Evolutionary conservation across 345 rosid species (phyloP).

Genomic region (Schrenkiella parvula): DNA sequence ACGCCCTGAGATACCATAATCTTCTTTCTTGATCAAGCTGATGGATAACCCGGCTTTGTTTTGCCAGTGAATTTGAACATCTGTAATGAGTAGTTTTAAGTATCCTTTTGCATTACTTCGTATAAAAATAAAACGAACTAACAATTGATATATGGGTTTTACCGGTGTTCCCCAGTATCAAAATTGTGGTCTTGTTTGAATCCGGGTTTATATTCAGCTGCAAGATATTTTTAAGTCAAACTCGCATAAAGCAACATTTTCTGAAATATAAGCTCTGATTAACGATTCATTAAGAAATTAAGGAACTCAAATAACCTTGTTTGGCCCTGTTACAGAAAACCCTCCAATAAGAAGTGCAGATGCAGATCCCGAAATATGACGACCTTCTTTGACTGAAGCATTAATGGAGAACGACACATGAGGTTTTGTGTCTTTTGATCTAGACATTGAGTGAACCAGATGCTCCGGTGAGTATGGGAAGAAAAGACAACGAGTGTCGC

Average conservation of each 20-base stretch:
- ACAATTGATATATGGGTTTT: conserved; percentile 1
- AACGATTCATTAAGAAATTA: neutral
- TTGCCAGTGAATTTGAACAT: conserved; percentile 64
- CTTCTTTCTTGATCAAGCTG: conserved; percentile 50
- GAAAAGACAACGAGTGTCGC: conserved; percentile 66
- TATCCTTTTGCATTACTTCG: neutral
- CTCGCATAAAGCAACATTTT: conserved; percentile 3
- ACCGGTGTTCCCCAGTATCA: conserved; percentile 83
- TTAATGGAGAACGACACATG: conserved; percentile 54
- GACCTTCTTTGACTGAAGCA: conserved; percentile 55
- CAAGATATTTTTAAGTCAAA: conserved; percentile 29
- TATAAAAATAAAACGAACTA: neutral
- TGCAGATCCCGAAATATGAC: conserved; percentile 65
- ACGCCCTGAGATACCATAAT: conserved; percentile 54
- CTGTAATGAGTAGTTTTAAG: conserved; percentile 36
- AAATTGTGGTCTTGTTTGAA: conserved; percentile 55
- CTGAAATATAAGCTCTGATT: conserved; percentile 2
- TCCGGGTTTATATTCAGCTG: conserved; percentile 64
- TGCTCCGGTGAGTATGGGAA: conserved; percentile 90
- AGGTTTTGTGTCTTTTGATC: conserved; percentile 49
- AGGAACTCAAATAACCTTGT: conserved; percentile 47
- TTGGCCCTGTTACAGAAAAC: conserved; percentile 64
- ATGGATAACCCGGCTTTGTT: conserved; percentile 41
- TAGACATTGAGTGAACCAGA: conserved; percentile 54
- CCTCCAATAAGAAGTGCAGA: conserved; percentile 88